A percentile compares a stretch with the other conserved stretches of the same genome.
These are phyloP conservation scores for Vicia faba DNA, from an alignment of 306 rosid species.

Conservation along the genomic window DNA sequence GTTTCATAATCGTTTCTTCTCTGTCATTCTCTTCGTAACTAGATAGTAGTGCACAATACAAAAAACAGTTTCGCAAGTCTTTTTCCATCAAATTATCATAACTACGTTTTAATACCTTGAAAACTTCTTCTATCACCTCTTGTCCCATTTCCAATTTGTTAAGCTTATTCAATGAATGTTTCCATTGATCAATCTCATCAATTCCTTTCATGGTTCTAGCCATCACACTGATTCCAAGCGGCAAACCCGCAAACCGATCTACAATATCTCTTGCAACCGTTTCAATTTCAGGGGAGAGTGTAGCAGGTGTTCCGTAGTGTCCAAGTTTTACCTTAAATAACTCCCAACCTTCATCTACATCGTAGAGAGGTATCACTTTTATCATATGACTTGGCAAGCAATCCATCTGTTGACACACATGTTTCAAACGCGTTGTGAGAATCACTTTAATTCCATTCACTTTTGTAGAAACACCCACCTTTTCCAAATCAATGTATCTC, in stretches of 20 bases:
- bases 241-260: background rate
- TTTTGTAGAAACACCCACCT: slow-evolving; percentile 30
- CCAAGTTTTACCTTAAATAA: slow-evolving; percentile 33
- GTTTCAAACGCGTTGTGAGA: slow-evolving; percentile 33
- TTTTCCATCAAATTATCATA: slow-evolving; percentile 21
- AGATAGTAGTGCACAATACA: slow-evolving; percentile 23
- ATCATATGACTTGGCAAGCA: background rate
- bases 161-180: background rate
- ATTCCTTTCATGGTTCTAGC: slow-evolving; percentile 22
- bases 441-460: slow-evolving; percentile 37
- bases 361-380: background rate
- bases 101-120: slow-evolving; percentile 31
- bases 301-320: background rate
- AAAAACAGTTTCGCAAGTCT: slow-evolving; percentile 21
- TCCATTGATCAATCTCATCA: background rate
- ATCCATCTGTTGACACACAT: slow-evolving; percentile 32
- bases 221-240: slow-evolving; percentile 30
- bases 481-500: slow-evolving; percentile 28
- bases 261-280: background rate
- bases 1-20: background rate
- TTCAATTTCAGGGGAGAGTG: background rate
- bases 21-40: background rate
- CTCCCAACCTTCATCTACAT: background rate
- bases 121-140: slow-evolving; percentile 36
- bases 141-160: background rate